Conservation (phyloP, 495 filamentous ascomycete species). For the Neurospora sublineolata region DNA sequence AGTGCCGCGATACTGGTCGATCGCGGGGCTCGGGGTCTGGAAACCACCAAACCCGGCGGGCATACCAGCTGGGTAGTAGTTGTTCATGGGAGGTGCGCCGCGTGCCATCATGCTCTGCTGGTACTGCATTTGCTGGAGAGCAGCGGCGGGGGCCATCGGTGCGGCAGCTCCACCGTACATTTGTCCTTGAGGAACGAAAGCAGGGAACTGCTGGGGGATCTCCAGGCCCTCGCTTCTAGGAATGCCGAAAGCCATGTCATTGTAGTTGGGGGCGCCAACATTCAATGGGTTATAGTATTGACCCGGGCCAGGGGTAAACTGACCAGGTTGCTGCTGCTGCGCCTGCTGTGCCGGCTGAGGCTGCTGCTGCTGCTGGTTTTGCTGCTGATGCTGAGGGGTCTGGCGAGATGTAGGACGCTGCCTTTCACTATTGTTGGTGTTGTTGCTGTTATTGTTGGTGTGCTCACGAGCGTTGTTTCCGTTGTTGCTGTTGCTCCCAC, state of each 20-base stretch:
- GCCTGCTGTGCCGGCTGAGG: conserved; percentile 12
- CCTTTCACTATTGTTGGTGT: conserved; percentile 23
- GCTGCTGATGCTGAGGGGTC: conserved; percentile 11
- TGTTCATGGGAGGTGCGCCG: conserved; percentile 38
- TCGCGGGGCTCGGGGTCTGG: conserved; percentile 30
- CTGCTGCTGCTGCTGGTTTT: conserved; percentile 10
- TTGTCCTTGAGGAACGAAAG: conserved; percentile 35
- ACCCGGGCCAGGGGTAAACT: conserved; percentile 12
- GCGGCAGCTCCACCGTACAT: conserved; percentile 41
- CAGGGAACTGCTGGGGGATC: conserved; percentile 39
- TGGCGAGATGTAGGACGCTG: conserved; percentile 2
- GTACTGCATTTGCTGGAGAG: conserved; percentile 45
- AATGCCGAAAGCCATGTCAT: conserved; percentile 36
- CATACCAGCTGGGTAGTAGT: conserved; percentile 38
- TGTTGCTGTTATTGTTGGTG: conserved; percentile 23
- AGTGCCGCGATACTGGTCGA: conserved; percentile 37
- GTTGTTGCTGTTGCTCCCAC: conserved; percentile 33
- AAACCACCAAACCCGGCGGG: conserved; percentile 34
- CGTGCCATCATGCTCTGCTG: conserved; percentile 47
- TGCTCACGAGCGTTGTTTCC: conserved; percentile 28
- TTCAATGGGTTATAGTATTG: conserved; percentile 36
- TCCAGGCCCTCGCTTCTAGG: conserved; percentile 49
- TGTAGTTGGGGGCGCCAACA: conserved; percentile 21
- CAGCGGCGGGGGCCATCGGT: conserved; percentile 34
- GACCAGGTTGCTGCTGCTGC: conserved; percentile 21